phyloP scores from a whole-genome alignment of 2,329 filamentous ascomycete genomes.

The Diaporthe vaccinii region DNA sequence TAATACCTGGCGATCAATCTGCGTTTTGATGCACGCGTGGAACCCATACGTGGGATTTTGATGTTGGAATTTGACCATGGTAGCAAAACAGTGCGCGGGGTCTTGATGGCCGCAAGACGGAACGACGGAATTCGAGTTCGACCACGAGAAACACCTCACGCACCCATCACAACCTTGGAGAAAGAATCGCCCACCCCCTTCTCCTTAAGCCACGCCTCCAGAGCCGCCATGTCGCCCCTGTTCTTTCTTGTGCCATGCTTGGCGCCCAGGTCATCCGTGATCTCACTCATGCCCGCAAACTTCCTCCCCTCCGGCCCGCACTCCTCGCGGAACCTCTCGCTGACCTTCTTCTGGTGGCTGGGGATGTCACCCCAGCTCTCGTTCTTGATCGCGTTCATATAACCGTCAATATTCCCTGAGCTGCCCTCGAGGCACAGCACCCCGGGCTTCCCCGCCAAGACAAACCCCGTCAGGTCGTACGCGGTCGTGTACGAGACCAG shows the following conservation, averaged over 20 bases:
- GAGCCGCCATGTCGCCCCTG: constrained; percentile 65
- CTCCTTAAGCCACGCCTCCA: constrained; percentile 63
- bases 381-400: constrained; percentile 75
- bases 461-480: constrained; percentile 69
- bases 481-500: constrained; percentile 65
- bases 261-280: constrained; percentile 64
- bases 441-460: constrained; percentile 72
- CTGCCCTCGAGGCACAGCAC: constrained; percentile 65
- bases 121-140: too few relatives aligned
- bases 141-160: background rate
- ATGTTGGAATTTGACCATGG: background rate
- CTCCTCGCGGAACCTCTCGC: constrained; percentile 64
- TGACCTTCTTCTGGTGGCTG: constrained; percentile 73
- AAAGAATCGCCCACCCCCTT: constrained; percentile 60
- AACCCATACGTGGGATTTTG: background rate
- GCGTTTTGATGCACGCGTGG: background rate
- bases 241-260: constrained; percentile 63
- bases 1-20: background rate
- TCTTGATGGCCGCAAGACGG: background rate
- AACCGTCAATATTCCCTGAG: constrained; percentile 64
- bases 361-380: constrained; percentile 75
- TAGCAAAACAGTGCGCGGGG: background rate
- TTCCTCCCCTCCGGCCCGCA: constrained; percentile 51
- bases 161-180: constrained; percentile 54
- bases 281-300: constrained; percentile 69